Base-by-base conservation (phyloP, 176 grass and related monocot genomes). In the Paspalum notatum region DNA sequence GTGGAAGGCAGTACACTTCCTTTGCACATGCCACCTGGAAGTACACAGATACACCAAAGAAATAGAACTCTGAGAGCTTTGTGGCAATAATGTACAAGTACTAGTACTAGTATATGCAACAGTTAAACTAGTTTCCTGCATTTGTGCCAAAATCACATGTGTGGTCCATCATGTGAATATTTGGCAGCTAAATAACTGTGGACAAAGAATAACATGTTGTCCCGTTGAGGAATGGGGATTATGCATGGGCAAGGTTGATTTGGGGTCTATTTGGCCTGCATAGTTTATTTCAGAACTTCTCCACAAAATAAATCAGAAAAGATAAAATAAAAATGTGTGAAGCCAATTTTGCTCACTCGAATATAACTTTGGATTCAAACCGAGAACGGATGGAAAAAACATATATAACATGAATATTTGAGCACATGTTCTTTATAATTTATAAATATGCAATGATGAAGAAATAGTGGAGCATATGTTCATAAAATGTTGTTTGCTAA, bases 1-100 rank as follows among this genome's bases (percentile, higher is more conserved):
- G 94, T 47, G 85, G 62, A 43, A 91, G 94, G 60, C 85, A 83
- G 12, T 87, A 82, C 80, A 75, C 24, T 77, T 74, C 69, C 16
- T 76, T 65, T 67, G 81, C 88, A 37, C 56, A 62, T 43, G 45
- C 15, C 9, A 78, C 26, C n/a, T 93, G 89, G 86, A 85, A 85
- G 40, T 83, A 89, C 16, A 86, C 91, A 25, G 82, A 97, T 74
- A 97, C 91, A 44, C 91, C 88, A 40, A 89, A 24, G 56, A 89
- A 89, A 47, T 76, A 62, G 51, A 57, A 13, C 40, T 66, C 26
- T 14, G 48, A 49, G 42, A 54, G 8, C 5, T 37, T 32, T 32
- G 3, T 37, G 52, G 11, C 21, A 47, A 59, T 49, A 4, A 12
- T 0, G 32, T 32, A n/a, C n/a, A n/a, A n/a, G n/a, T n/a, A n/a